Percentiles rank a stretch among this genome's conserved stretches.
Evolutionary conservation across 495 filamentous ascomycete species (phyloP).

Genomic region (Durotheca rogersii): DNA sequence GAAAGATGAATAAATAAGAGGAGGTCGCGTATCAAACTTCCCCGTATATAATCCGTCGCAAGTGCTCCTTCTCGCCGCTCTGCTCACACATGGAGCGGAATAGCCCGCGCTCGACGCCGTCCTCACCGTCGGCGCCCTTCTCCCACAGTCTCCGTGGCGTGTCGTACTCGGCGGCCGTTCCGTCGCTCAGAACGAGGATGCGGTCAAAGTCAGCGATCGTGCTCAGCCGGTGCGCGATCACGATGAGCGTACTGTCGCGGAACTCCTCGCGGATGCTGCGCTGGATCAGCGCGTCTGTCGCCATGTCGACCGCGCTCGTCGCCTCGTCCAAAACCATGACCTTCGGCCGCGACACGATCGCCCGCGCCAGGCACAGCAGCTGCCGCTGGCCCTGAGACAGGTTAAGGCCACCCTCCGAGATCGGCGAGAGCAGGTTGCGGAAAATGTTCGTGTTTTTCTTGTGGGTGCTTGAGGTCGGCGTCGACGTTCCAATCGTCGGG

Average conservation of each 20-base stretch:
- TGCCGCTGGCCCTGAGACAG: conserved; percentile 87
- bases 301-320: conserved; percentile 85
- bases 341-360: conserved; percentile 75
- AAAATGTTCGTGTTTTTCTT: conserved; percentile 63
- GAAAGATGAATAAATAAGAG: no score
- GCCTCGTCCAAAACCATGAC: conserved; percentile 92
- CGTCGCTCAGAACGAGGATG: conserved; percentile 79
- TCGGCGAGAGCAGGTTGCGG: conserved; percentile 57
- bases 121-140: conserved; percentile 51
- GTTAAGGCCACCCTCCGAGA: conserved; percentile 76
- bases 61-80: conserved; percentile 66
- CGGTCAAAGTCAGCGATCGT: conserved; percentile 86
- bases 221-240: conserved; percentile 84
- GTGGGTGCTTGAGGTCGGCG: conserved; percentile 22
- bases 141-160: conserved; percentile 66
- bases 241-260: conserved; percentile 71
- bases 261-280: conserved; percentile 80
- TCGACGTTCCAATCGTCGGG: conserved; percentile 20
- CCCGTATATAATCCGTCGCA: conserved; percentile 56
- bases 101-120: conserved; percentile 47
- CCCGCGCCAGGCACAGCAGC: conserved; percentile 83
- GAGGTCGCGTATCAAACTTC: not conserved
- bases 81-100: conserved; percentile 74
- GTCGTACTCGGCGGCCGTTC: conserved; percentile 72
- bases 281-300: conserved; percentile 80